Evolutionary conservation across 2,329 filamentous ascomycete genomes (phyloP), one percentile per base, ranked within the genome.

Genomic region (Ophiocordyceps sinensis): DNA sequence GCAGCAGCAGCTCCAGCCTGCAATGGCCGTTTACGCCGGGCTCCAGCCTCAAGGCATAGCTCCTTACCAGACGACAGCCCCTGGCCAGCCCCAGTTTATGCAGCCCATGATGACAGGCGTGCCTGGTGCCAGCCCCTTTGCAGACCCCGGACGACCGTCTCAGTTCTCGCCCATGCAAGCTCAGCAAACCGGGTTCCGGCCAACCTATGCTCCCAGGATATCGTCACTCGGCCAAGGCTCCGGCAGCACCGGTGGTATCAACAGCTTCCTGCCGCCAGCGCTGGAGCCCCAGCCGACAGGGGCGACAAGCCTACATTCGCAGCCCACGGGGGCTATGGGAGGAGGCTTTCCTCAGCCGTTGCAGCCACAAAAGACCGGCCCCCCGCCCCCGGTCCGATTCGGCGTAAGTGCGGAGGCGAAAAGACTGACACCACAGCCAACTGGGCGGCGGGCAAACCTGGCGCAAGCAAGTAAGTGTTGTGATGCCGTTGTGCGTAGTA

Each of bases 391-490:
- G 21, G 81, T 98, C 15, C 77, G 86, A 44, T 98, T 98, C 58
- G 91, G 91, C 32, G 79, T 94, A 30, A 71, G 75, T 43, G 67
- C 70, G 26, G 76, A 79, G 38, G 67, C 77, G 28, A 86, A 87
- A 63, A 91, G 84, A 60, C 65, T 96, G 52, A 71, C 75, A 45
- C 79, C 88, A 28, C 91, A 96, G 65, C 74, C 86, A 26, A 98
- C 91, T 7, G 91, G 91, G 48, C 71, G 83, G 53, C 79, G 84
- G 67, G 91, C 91, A 43, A 95, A 96, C 60, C 71, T 98, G 50
- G 73, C 84, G 40, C 85, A 93, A 77, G 91, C 91, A 55, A 98
- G 89, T 96, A 80, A 82, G 89, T 88, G 28, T 12, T 32, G 6
- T 3, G 4, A 7, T 12, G 39, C 11, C 13, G 4, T 21, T 4